phyloP scores from a whole-genome alignment of 192 early-diverging fungal genomes.

The Gamsiella multidivaricata region DNA sequence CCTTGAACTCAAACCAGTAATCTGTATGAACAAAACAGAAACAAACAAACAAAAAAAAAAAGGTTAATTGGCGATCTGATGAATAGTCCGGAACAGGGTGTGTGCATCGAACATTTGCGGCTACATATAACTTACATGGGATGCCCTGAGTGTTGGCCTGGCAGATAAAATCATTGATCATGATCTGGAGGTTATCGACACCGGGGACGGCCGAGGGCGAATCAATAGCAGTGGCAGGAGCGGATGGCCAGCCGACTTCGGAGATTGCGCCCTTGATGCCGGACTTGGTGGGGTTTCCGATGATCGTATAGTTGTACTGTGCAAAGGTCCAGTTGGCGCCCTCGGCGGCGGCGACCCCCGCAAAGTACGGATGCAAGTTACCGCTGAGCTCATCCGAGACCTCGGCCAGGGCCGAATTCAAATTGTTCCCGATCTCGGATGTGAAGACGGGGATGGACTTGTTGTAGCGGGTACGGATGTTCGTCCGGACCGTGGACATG shows the following conservation, averaged over 20 bases:
- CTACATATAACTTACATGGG: constrained; percentile 34
- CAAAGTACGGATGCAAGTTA: constrained; percentile 77
- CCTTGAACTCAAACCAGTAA: constrained; percentile 59
- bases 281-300: constrained; percentile 49
- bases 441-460: constrained; percentile 42
- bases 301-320: constrained; percentile 58
- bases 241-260: constrained; percentile 78
- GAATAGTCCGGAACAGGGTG: background rate
- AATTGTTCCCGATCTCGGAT: constrained; percentile 52
- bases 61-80: background rate
- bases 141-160: constrained; percentile 35
- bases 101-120: background rate
- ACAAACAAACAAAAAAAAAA: background rate
- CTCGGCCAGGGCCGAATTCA: constrained; percentile 45
- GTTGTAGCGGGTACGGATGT: constrained; percentile 19
- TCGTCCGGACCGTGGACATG: constrained; percentile 29
- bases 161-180: constrained; percentile 52
- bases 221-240: constrained; percentile 17
- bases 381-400: constrained; percentile 67
- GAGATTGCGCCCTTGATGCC: constrained; percentile 65
- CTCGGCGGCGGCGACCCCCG: constrained; percentile 56
- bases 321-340: constrained; percentile 64
- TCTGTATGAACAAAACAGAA: constrained; percentile 13
- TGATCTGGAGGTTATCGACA: constrained; percentile 39
- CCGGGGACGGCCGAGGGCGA: constrained; percentile 30